phyloP scores from a whole-genome alignment of 2,329 filamentous ascomycete species.

The Colletotrichum cereale region DNA sequence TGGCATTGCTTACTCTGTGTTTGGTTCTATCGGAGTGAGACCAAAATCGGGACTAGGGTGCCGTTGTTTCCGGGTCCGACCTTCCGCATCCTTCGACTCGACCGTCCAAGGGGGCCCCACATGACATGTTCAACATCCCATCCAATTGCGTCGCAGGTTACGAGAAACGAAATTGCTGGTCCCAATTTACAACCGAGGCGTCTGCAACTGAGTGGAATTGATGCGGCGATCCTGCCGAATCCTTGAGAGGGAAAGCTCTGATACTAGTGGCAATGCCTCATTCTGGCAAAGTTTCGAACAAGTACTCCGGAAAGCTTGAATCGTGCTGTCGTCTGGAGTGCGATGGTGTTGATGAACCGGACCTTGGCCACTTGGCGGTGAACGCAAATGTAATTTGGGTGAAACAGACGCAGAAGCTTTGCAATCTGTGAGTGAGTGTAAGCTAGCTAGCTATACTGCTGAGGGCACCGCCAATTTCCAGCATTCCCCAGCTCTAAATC shows the following conservation, averaged over 20 bases:
- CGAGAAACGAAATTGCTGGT: neutral
- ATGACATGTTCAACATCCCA: conserved; percentile 8
- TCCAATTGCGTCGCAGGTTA: neutral
- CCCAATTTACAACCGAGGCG: neutral
- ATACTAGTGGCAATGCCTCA: conserved; percentile 71
- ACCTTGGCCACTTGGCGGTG: conserved; percentile 50
- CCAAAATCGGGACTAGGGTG: conserved; percentile 23
- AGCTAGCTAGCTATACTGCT: neutral
- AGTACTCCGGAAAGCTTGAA: conserved; percentile 67
- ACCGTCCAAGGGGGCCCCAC: conserved; percentile 13
- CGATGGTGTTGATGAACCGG: conserved; percentile 54
- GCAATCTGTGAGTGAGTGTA: neutral
- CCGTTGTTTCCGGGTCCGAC: conserved; percentile 10
- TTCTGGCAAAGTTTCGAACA: conserved; percentile 66
- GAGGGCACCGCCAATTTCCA: conserved; percentile 33
- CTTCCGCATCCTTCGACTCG: conserved; percentile 25
- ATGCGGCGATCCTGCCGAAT: neutral
- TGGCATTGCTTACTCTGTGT: neutral
- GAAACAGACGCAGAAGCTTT: too few species aligned
- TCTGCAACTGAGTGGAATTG: neutral
- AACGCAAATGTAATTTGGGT: conserved; percentile 45
- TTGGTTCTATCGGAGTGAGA: neutral
- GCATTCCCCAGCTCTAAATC: conserved; percentile 26
- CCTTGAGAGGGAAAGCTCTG: neutral
- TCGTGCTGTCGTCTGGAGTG: conserved; percentile 52